phyloP scores from a whole-genome alignment of 495 filamentous ascomycete genomes.

The Hyphodiscus hymeniophilus region DNA sequence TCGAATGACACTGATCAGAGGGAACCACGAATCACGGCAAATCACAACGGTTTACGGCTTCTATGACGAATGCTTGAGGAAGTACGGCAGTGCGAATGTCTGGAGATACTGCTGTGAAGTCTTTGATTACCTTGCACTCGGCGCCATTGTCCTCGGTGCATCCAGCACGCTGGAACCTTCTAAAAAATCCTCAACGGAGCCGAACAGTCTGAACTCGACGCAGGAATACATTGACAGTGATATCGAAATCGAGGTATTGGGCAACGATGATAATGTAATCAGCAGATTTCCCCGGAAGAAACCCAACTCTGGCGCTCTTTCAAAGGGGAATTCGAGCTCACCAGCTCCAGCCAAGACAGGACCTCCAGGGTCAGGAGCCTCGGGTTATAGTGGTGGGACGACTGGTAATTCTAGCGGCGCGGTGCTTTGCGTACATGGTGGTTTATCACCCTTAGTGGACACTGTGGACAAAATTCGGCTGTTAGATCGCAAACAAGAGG shows the following conservation, averaged over 20 bases:
- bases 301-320: conserved; percentile 17
- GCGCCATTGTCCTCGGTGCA: conserved; percentile 87
- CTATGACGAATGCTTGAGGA: conserved; percentile 96
- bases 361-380: conserved; percentile 71
- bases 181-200: conserved; percentile 33
- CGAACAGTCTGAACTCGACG: conserved; percentile 26
- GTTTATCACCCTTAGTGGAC: conserved; percentile 84
- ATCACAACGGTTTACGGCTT: conserved; percentile 99
- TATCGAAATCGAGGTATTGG: conserved; percentile 85
- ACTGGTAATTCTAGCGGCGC: conserved; percentile 63
- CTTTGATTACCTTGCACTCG: conserved; percentile 94
- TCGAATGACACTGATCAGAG: conserved; percentile 92
- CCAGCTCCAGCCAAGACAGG: conserved; percentile 44
- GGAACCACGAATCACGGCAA: conserved; percentile 95
- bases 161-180: conserved; percentile 58
- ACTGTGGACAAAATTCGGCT: conserved; percentile 93
- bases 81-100: conserved; percentile 95
- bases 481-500: conserved; percentile 94
- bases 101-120: conserved; percentile 99
- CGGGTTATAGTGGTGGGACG: conserved; percentile 55
- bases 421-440: conserved; percentile 92
- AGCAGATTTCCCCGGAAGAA: conserved; percentile 54
- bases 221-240: conserved; percentile 51
- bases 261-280: conserved; percentile 69
- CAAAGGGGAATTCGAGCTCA: conserved; percentile 17